Evolutionary conservation across 768 basidiomycete genomes (phyloP), one percentile per base, ranked within the genome.

Genomic region (Rhodotorula paludigena): DNA sequence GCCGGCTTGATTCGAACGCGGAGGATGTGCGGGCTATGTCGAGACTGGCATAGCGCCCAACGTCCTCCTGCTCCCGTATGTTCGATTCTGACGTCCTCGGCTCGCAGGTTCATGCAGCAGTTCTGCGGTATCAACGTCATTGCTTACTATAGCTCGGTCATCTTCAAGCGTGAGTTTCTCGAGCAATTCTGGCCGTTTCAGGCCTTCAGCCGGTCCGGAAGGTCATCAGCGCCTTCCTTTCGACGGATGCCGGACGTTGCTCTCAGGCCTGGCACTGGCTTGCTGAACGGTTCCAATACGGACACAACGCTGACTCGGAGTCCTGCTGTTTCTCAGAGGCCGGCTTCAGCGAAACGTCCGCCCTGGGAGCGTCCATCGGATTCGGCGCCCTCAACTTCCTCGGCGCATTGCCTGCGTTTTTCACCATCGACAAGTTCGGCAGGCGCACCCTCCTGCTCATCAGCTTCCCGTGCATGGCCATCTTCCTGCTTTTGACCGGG

Each of bases 391-490:
- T 51, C 14, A 64, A 51, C 47, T 64, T 30, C 39, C 5, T 20
- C 20, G 41, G 11, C 41, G 41, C 41, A 42, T 77, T 49, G 75
- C 52, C 58, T 6, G 66, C 66, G 5, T 45, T 67, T 23, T 66
- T 39, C 45, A 60, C 54, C 2, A 57, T 60, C 54, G 65, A 56
- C 39, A 60, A 76, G 58, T 73, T 76, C 62, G 76, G 76, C 69
- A 83, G 89, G 38, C 85, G 89, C 30, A 86, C 84, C 63, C 81
- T 90, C 1, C 80, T 90, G 21, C 78, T 90, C 21, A 83, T 84
- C 71, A 88, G 87, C 0, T 90, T 90, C 82, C 89, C 89, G 0
- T 83, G 84, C 67, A 90, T 90, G 89, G 84, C 86, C 0, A 81
- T 84, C 79, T 86, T 85, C 35, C 80, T 90, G n/a, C 82, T 90